Base-by-base conservation (phyloP, 768 basidiomycete genomes). In the Boletus sp. region DNA sequence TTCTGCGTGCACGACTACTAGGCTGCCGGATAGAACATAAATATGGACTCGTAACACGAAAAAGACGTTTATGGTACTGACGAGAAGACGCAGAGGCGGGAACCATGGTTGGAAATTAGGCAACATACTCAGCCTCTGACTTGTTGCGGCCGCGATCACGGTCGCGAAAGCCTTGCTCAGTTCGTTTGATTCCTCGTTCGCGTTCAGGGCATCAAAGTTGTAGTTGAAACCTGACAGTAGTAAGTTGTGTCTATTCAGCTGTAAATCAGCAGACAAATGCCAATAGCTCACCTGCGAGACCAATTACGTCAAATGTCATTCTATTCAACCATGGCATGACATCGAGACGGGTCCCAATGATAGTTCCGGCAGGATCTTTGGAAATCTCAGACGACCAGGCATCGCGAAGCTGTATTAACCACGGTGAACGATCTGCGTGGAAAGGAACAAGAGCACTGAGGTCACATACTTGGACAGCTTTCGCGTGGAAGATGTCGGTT, bases 401-500 rank as follows among this genome's bases (percentile, higher is more conserved):
- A 50, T 83, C 79, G 35, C 80, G 74, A 14, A 83, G 71, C 79
- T 57, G 15, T 27, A 2, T 27, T 15, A 4, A 7, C 13, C 17
- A 40, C 13, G 1, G 5, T 57, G 8, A 46, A 39, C 7, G 7
- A 37, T n/a, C 7, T 17, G 1, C 8, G 1, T 17, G 13, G 21
- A 21, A 32, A 46, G 5, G 7, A 10, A 19, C 23, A 8, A 14
- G 35, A 23, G 25, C 3, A 25, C 25, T 25, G 3, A 25, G 3
- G 25, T 9, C 3, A n/a, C 61, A 29, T 63, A 82, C 84, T 66
- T 81, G 70, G 5, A 76, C 55, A 1, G 85, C 70, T 64, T 84
- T 86, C 7, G 80, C 76, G 4, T 82, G 55, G 55, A 87, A 85
- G 21, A 84, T 79, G 15, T 75, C 75, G 0, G 82, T 83, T n/a